Percentiles rank a stretch among this genome's conserved stretches.
These are phyloP conservation scores for Amoebophrya sp. DNA, from an alignment of 169 alveolate species.

Conservation along the genomic window DNA sequence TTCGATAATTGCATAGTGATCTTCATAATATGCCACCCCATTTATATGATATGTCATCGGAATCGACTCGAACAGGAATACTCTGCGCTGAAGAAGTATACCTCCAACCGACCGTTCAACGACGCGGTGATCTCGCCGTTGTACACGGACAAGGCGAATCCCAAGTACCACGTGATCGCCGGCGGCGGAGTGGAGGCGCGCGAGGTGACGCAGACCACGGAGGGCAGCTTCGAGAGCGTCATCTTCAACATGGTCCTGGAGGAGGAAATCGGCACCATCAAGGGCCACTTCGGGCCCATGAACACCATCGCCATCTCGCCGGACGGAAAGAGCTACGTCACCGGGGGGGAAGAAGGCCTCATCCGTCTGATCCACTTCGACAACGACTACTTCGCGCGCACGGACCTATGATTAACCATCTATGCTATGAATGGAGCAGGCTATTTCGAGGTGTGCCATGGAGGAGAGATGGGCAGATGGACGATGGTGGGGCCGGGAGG, in stretches of 20 bases:
- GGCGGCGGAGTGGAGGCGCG: not conserved
- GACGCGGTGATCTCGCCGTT: not conserved
- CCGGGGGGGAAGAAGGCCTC: constrained; percentile 90
- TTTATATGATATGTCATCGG: too few relatives aligned
- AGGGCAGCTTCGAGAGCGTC: constrained; percentile 85
- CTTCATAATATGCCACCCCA: too few relatives aligned
- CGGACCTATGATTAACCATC: not conserved
- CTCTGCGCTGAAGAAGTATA: not conserved
- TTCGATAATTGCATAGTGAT: too few relatives aligned
- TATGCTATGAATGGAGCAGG: not conserved
- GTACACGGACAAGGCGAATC: not conserved
- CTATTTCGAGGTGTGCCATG: not conserved
- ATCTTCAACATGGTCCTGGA: constrained; percentile 74
- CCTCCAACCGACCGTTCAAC: not conserved
- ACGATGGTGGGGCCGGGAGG: too few relatives aligned
- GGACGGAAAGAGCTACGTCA: constrained; percentile 78
- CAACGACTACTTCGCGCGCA: constrained; percentile 60
- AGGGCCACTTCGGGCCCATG: constrained; percentile 91
- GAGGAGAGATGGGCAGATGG: not conserved
- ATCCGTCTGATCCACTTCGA: constrained; percentile 80
- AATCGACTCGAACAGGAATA: not conserved
- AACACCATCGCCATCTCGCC: constrained; percentile 76
- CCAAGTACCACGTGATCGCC: not conserved
- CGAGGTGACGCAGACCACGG: constrained; percentile 25
- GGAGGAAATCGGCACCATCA: constrained; percentile 75